These are phyloP conservation scores for Aspergillus mulundensis DNA, from an alignment of 495 filamentous ascomycete genomes.

Conservation along the genomic window DNA sequence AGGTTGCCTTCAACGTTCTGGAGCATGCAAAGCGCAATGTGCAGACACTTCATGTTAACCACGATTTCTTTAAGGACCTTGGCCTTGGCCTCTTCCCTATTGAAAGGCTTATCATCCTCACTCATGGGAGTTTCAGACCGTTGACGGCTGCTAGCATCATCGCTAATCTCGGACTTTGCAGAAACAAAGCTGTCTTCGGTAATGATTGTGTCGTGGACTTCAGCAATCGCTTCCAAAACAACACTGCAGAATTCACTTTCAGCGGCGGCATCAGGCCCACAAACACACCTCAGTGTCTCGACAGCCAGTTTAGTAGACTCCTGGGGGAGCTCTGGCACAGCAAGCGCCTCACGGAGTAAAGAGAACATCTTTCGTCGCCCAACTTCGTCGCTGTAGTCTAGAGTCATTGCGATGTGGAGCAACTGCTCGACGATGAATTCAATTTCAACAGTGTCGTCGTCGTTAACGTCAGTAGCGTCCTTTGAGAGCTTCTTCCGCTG, in stretches of 20 bases:
- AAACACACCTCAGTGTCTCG: constrained; percentile 75
- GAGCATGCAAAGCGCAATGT: constrained; percentile 96
- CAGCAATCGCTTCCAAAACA: constrained; percentile 87
- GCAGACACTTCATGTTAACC: constrained; percentile 96
- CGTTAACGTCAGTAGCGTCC: constrained; percentile 59
- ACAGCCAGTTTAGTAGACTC: constrained; percentile 86
- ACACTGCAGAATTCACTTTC: constrained; percentile 93
- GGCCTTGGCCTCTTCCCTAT: constrained; percentile 69
- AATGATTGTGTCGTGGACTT: constrained; percentile 87
- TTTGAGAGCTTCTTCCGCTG: constrained; percentile 56
- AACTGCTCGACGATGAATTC: constrained; percentile 96
- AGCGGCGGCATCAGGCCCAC: constrained; percentile 68
- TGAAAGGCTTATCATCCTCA: constrained; percentile 45
- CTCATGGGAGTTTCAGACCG: constrained; percentile 42
- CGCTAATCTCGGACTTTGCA: constrained; percentile 76
- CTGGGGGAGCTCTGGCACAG: constrained; percentile 83
- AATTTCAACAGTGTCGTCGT: constrained; percentile 76
- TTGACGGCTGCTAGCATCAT: constrained; percentile 46
- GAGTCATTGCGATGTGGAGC: constrained; percentile 81
- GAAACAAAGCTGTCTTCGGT: constrained; percentile 87
- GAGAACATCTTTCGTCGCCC: constrained; percentile 93
- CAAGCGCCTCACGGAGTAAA: constrained; percentile 76
- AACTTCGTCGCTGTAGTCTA: constrained; percentile 95
- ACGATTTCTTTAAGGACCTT: constrained; percentile 86
- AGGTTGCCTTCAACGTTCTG: constrained; percentile 82